Percentiles rank a stretch among this genome's conserved stretches.
Evolutionary conservation across 2,329 filamentous ascomycete genomes (phyloP).

Genomic region (Achaetomium macrosporum): DNA sequence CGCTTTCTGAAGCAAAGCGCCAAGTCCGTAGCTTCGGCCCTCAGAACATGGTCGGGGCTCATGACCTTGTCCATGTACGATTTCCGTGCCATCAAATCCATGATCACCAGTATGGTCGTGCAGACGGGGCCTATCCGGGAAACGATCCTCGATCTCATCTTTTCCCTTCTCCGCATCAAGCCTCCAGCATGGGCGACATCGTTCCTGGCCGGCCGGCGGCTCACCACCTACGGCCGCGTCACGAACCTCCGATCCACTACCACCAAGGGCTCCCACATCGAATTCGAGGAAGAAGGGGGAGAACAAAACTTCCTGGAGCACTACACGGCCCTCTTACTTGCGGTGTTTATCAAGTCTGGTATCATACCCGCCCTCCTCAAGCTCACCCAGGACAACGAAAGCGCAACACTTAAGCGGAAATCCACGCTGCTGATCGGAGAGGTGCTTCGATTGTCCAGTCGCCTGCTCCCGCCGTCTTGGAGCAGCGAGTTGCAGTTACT

Average conservation of each 20-base stretch:
- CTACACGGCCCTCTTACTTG: conserved; percentile 83
- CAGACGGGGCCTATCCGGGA: conserved; percentile 57
- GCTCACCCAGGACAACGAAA: conserved; percentile 63
- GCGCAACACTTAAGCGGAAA: conserved; percentile 71
- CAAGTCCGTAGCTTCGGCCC: conserved; percentile 81
- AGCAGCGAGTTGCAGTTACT: conserved; percentile 82
- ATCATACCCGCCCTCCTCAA: conserved; percentile 58
- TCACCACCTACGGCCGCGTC: conserved; percentile 96
- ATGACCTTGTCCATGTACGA: conserved; percentile 85
- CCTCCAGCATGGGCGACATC: conserved; percentile 91
- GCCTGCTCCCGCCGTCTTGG: conserved; percentile 73
- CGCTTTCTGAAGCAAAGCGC: conserved; percentile 73
- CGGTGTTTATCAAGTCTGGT: conserved; percentile 76
- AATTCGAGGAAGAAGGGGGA: conserved; percentile 59
- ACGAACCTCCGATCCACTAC: conserved; percentile 67
- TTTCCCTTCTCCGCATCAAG: conserved; percentile 77
- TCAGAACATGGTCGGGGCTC: conserved; percentile 91
- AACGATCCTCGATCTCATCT: conserved; percentile 82
- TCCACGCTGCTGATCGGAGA: conserved; percentile 87
- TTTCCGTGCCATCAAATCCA: conserved; percentile 75
- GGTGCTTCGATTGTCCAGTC: conserved; percentile 81
- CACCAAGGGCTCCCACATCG: conserved; percentile 43
- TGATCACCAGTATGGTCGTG: conserved; percentile 59
- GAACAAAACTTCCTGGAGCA: conserved; percentile 88
- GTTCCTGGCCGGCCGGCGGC: conserved; percentile 81